phyloP scores from a whole-genome alignment of 306 rosid genomes.

The Cucurbita pepo region DNA sequence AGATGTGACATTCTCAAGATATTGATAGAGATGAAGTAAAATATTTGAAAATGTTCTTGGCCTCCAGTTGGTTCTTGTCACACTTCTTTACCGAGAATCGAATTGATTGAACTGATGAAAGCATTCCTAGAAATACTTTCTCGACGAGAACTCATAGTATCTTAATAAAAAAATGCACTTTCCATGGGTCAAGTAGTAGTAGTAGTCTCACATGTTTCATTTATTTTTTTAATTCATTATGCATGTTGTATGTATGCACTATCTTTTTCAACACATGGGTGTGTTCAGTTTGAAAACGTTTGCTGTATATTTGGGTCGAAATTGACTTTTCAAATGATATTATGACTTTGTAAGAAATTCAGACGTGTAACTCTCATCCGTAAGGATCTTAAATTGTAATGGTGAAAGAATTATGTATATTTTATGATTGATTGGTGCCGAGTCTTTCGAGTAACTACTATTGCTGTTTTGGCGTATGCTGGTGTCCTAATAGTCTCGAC shows the following conservation, averaged over 20 bases:
- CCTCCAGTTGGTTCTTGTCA: background rate
- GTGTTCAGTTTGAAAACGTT: background rate
- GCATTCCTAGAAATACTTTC: background rate
- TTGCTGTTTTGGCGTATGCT: background rate
- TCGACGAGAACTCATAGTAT: background rate
- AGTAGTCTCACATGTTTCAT: background rate
- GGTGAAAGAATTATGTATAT: background rate
- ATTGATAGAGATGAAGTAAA: background rate
- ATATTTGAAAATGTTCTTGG: background rate
- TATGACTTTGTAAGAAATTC: background rate
- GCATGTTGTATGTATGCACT: background rate
- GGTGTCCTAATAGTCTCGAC: background rate
- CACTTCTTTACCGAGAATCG: background rate
- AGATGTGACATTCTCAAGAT: background rate
- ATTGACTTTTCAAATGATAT: background rate
- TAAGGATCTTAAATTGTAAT: background rate
- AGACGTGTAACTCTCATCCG: background rate
- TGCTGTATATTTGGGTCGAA: background rate
- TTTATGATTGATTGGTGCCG: background rate
- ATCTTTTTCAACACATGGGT: background rate
- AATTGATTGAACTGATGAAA: background rate
- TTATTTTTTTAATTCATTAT: background rate
- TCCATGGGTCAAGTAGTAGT: background rate
- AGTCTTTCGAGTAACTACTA: background rate
- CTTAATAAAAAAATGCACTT: background rate